These are phyloP conservation scores for Spiraea crenata DNA, from an alignment of 331 rosid genomes.

Conservation along the genomic window DNA sequence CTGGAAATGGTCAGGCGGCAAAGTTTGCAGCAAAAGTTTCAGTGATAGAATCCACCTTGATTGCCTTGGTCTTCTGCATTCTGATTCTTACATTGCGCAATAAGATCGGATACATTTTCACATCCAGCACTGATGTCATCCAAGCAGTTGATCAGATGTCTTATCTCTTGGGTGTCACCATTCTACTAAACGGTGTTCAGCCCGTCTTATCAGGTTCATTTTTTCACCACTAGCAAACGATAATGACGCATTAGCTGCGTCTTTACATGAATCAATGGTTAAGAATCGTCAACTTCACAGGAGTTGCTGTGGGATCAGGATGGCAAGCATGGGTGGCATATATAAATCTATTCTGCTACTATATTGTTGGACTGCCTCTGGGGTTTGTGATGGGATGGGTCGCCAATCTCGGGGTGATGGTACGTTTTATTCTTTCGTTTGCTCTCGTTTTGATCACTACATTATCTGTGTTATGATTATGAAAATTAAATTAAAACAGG, in stretches of 20 bases:
- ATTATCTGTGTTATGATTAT: neutral
- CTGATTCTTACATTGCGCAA: constrained; percentile 39
- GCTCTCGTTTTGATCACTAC: neutral
- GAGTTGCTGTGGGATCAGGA: constrained; percentile 83
- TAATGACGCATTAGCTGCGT: too few species aligned
- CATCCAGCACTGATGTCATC: constrained; percentile 42
- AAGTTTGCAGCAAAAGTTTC: constrained; percentile 63
- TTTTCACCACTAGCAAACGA: neutral
- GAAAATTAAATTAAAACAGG: constrained; percentile 4
- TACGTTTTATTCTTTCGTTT: constrained; percentile 7
- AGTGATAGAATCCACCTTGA: constrained; percentile 47
- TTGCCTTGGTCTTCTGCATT: constrained; percentile 43
- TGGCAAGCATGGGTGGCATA: constrained; percentile 79
- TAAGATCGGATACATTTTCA: constrained; percentile 54
- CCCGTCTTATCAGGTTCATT: constrained; percentile 58
- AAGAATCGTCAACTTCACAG: constrained; percentile 19
- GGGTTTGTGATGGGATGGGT: constrained; percentile 62
- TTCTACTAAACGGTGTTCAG: constrained; percentile 51
- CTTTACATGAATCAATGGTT: too few species aligned
- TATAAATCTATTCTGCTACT: constrained; percentile 61
- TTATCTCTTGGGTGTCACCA: constrained; percentile 33
- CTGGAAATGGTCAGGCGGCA: constrained; percentile 66
- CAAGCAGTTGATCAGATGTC: constrained; percentile 47
- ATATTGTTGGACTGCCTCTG: constrained; percentile 58
- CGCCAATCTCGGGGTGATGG: constrained; percentile 49